Percentiles rank a stretch among this genome's conserved stretches.
phyloP scores from a whole-genome alignment of 2,329 filamentous ascomycete genomes.

The Rhytidhysteron rufulum region DNA sequence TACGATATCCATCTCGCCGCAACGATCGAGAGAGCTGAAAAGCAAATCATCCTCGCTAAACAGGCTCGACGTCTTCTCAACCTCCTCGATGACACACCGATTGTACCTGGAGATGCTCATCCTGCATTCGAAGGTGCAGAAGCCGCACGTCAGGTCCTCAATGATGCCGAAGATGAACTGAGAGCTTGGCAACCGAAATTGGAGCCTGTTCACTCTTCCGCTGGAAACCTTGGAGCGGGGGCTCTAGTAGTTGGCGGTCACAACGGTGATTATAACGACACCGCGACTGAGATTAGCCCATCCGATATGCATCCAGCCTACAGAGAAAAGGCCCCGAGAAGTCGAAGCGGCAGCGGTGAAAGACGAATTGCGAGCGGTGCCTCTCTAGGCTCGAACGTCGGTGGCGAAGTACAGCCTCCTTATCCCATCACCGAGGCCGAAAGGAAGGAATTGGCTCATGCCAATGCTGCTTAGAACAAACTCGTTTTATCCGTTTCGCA shows the following conservation, averaged over 20 bases:
- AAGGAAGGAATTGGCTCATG: conserved; percentile 21
- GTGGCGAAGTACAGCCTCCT: conserved; percentile 17
- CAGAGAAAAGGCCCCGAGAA: conserved; percentile 15
- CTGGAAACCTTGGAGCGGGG: conserved; percentile 46
- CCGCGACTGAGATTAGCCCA: conserved; percentile 6
- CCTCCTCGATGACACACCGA: conserved; percentile 82
- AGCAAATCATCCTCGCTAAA: conserved; percentile 89
- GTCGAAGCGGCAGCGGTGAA: conserved; percentile 19
- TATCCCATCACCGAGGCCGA: conserved; percentile 29
- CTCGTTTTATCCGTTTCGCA: neutral
- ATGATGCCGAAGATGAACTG: conserved; percentile 88
- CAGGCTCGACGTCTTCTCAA: conserved; percentile 82
- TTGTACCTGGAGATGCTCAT: conserved; percentile 79
- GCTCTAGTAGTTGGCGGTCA: conserved; percentile 35
- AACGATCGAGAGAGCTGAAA: conserved; percentile 93
- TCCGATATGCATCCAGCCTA: conserved; percentile 15
- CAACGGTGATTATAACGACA: conserved; percentile 12
- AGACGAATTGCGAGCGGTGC: conserved; percentile 19
- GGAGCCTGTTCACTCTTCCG: conserved; percentile 51
- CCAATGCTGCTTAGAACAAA: conserved; percentile 2
- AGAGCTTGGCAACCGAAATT: conserved; percentile 64
- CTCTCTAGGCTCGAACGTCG: conserved; percentile 18
- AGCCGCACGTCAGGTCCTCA: conserved; percentile 78
- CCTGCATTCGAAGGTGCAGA: conserved; percentile 62
- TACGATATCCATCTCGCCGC: conserved; percentile 85